phyloP scores from a whole-genome alignment of 768 basidiomycete species.

The Candolleomyces efflorescens region DNA sequence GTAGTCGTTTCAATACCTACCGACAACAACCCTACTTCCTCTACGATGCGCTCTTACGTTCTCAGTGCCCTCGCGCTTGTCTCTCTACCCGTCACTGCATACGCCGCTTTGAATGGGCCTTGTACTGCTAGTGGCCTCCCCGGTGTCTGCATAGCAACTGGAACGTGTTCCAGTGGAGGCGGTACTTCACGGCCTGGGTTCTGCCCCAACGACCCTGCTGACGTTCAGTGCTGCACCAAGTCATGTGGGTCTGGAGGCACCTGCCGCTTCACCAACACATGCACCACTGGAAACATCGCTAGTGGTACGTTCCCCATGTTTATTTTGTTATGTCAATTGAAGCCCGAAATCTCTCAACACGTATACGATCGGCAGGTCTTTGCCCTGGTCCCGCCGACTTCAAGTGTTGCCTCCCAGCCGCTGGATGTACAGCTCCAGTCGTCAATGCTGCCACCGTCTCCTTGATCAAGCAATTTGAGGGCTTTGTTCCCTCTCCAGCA shows the following conservation, averaged over 20 bases:
- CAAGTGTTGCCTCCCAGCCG: conserved; percentile 21
- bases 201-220: conserved; percentile 24
- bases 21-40: neutral
- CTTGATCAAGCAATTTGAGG: conserved; percentile 28
- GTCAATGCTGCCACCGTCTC: conserved; percentile 26
- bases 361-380: conserved; percentile 14
- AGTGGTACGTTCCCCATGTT: conserved; percentile 12
- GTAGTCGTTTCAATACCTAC: neutral
- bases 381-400: conserved; percentile 24
- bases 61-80: neutral
- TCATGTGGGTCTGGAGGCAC: conserved; percentile 21
- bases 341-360: neutral
- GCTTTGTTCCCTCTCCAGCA: conserved; percentile 29
- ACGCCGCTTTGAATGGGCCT: conserved; percentile 18
- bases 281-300: conserved; percentile 17
- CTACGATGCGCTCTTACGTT: neutral
- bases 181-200: conserved; percentile 19
- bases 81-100: neutral
- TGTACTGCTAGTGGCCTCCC: conserved; percentile 21
- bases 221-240: conserved; percentile 26
- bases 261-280: conserved; percentile 21
- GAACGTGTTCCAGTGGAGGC: conserved; percentile 18
- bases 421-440: conserved; percentile 12
- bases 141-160: conserved; percentile 22
- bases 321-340: neutral